Evolutionary conservation across 225 moss, liverwort and hornwort species (phyloP).

Genomic region (Lunularia cruciata): DNA sequence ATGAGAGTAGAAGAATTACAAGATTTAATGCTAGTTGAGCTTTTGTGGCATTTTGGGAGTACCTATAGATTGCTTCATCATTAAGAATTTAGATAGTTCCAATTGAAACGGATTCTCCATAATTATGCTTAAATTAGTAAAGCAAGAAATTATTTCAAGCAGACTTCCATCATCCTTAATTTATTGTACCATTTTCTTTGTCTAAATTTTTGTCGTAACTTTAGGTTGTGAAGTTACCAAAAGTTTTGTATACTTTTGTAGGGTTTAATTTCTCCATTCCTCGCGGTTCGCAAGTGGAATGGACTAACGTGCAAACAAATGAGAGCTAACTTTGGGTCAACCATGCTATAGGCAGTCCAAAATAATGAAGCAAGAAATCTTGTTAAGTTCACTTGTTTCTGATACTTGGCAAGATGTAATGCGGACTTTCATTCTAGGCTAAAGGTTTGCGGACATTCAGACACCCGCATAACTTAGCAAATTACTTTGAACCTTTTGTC

Average conservation of each 20-base stretch:
- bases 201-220: not conserved
- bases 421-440: constrained; percentile 76
- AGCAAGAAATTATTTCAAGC: too few relatives aligned
- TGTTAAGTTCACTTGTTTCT: constrained; percentile 82
- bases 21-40: not conserved
- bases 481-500: not conserved
- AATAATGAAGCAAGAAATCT: constrained; percentile 69
- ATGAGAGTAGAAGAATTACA: not conserved
- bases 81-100: too few relatives aligned
- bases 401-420: constrained; percentile 68
- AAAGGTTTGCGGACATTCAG: constrained; percentile 55
- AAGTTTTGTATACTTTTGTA: too few relatives aligned
- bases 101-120: too few relatives aligned
- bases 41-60: too few relatives aligned
- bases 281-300: constrained; percentile 58
- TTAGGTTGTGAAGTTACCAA: too few relatives aligned
- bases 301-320: constrained; percentile 85
- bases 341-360: constrained; percentile 58
- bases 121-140: too few relatives aligned
- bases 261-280: too few relatives aligned
- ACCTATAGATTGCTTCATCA: too few relatives aligned
- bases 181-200: not conserved
- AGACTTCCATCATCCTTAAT: too few relatives aligned
- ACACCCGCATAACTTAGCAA: not conserved
- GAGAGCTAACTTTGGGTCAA: constrained; percentile 88